Evolutionary conservation across 139 green algal genomes (phyloP).

Genomic region (Nannochloris sp.): DNA sequence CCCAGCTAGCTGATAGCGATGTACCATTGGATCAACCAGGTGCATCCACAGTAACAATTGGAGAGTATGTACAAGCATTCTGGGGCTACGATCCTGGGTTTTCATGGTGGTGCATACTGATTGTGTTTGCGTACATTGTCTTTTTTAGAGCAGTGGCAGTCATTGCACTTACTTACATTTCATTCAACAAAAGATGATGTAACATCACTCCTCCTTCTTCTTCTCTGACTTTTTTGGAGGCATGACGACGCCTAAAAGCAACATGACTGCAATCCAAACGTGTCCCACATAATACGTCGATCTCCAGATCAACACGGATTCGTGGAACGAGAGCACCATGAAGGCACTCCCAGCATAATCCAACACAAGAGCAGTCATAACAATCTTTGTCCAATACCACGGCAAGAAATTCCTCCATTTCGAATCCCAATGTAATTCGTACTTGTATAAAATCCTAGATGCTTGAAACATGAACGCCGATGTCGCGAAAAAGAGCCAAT

Average conservation of each 20-base stretch:
- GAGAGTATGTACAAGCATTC: conserved; percentile 27
- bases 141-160: conserved; percentile 27
- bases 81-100: conserved; percentile 62
- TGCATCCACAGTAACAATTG: conserved; percentile 16
- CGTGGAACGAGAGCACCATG: conserved; percentile 32
- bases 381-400: conserved; percentile 28
- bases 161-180: conserved; percentile 47
- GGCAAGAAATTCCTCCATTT: conserved; percentile 3
- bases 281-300: conserved; percentile 35
- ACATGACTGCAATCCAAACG: conserved; percentile 22
- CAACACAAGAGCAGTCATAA: conserved; percentile 27
- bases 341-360: conserved; percentile 40
- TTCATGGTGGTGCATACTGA: conserved; percentile 36
- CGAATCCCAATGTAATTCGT: conserved; percentile 25
- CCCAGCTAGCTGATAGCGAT: conserved; percentile 19
- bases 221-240: conserved; percentile 13
- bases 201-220: neutral
- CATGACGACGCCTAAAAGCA: conserved; percentile 21
- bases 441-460: conserved; percentile 24
- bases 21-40: conserved; percentile 6
- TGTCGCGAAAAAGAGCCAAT: conserved; percentile 39
- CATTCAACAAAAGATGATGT: conserved; percentile 48
- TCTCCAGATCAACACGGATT: conserved; percentile 24
- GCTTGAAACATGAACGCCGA: conserved; percentile 36
- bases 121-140: conserved; percentile 42